These are phyloP conservation scores for Xylaria sp. DNA, from an alignment of 2,329 filamentous ascomycete species.

Conservation along the genomic window DNA sequence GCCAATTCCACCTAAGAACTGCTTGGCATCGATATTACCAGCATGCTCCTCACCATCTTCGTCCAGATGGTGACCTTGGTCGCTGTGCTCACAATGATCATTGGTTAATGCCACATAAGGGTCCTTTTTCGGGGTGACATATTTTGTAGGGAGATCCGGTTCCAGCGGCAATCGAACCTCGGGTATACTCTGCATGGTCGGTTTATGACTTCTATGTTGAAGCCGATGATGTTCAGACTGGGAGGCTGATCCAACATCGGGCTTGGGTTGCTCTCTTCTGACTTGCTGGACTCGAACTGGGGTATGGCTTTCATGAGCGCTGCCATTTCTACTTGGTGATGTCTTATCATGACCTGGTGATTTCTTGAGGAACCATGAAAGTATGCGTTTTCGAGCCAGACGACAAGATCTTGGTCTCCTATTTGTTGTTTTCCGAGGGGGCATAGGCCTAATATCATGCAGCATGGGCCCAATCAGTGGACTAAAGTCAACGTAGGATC, in stretches of 20 bases:
- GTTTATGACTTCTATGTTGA: slow-evolving; percentile 11
- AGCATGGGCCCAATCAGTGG: slow-evolving; percentile 15
- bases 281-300: slow-evolving; percentile 12
- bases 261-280: slow-evolving; percentile 16
- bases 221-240: slow-evolving; percentile 5
- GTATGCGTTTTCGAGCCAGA: slow-evolving; percentile 18
- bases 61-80: slow-evolving; percentile 8
- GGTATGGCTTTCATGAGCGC: neutral
- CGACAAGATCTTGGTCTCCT: slow-evolving; percentile 14
- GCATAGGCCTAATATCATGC: slow-evolving; percentile 17
- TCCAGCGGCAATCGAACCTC: slow-evolving; percentile 7
- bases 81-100: slow-evolving; percentile 12
- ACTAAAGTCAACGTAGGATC: slow-evolving; percentile 26
- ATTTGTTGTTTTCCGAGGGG: slow-evolving; percentile 12
- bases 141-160: slow-evolving; percentile 10
- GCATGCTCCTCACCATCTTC: slow-evolving; percentile 3
- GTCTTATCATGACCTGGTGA: slow-evolving; percentile 17
- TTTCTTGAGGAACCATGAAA: slow-evolving; percentile 28
- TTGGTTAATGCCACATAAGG: slow-evolving; percentile 10
- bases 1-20: slow-evolving; percentile 9
- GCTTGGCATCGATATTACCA: slow-evolving; percentile 8
- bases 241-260: slow-evolving; percentile 4
- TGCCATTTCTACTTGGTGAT: slow-evolving; percentile 7
- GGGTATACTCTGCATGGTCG: slow-evolving; percentile 15
- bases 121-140: slow-evolving; percentile 14